Base-by-base conservation (phyloP, 2,329 filamentous ascomycete genomes). In the Talaromyces sp. region DNA sequence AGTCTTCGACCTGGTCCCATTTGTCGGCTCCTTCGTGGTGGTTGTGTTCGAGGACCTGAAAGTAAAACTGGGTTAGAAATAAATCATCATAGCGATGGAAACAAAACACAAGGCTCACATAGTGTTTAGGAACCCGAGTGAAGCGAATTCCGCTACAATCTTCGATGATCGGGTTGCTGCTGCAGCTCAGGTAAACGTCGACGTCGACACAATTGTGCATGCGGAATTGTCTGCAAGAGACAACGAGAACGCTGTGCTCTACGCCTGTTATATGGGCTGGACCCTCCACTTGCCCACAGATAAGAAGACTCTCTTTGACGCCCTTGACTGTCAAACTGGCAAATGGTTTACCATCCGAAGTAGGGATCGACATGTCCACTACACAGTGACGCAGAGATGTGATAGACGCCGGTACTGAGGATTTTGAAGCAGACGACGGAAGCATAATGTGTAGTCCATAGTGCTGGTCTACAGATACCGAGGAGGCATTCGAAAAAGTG, bases 1-100 rank as follows among this genome's bases (percentile, higher is more conserved):
- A 99, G 73, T 99, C 95, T 73, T 98, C 91, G 17, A 98, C 90
- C 69, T 95, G 86, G 67, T 93, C 84, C 91, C 91, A 99, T 68
- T 89, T 84, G 71, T 96, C 93, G 58, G 71, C 67, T 7, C 71
- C 64, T 31, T 73, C 66, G 3, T 66, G 65, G 35, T 68, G 67
- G 59, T 71, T 71, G 31, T 73, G 69, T 19, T 70, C 63, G 50
- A 73, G 62, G 35, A 70, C 65, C 71, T 77, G 46, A 1, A 14
- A 27, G 31, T n/a, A 7, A n/a, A 27, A n/a, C n/a, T 19, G 26
- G 9, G 49, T 52, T 29, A 52, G 49, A 31, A 21, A 41, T 17
- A 31, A 4, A 19, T 92, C 89, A 77, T 90, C n/a, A 92, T 46
- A 24, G 43, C 21, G 11, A 14, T 11, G 1, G 7, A n/a, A 31